Base-by-base conservation (phyloP, 139 green algal species). In the Prasinococcaceae sp. region DNA sequence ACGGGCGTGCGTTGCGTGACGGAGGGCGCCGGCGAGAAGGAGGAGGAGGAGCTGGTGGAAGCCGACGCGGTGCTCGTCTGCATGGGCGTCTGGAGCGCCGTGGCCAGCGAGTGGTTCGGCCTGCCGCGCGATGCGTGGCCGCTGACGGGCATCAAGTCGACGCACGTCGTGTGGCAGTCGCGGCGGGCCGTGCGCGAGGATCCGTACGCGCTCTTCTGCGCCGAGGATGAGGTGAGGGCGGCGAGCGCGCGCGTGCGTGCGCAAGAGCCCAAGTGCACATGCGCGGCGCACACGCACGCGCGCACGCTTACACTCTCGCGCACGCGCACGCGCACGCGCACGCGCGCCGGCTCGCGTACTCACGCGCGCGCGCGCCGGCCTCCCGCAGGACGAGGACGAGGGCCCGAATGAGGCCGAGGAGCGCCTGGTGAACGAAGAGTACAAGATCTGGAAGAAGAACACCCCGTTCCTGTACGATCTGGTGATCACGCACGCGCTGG, bases 401-500 rank as follows among this genome's bases (percentile, higher is more conserved):
- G 80, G 74, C 30, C 59, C 63, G 0, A 76, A 90, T 50, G 81
- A 92, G 70, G 55, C 70, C 22, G 82, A 89, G 58, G 82, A 85
- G 69, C 65, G 78, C 50, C 60, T 99, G 12, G 76, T 97, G 22
- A 97, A 97, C 37, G 92, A 99, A 67, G 92, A 99, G 66, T 99
- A 97, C 71, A 99, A 99, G 62, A 93, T 98, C 16, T 99, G 92
- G 92, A 99, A 99, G 77, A 97, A 97, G 63, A 99, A 99, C 73
- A 94, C 86, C 0, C 90, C 92, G 0, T 99, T 97, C 38, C 76
- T 99, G 0, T 98, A 98, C 67, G 92, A 99, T 75, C 76, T 99
- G 30, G 89, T 97, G 19, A 85, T 99, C 32, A 98, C 92, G 24
- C 92, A 98, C 62, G 92, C 92, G 8, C 74, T 99, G 23, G 92